Evolutionary conservation across 2,329 filamentous ascomycete genomes (phyloP), one percentile per base, ranked within the genome.

Genomic region (Penicillium fuscoglaucum): DNA sequence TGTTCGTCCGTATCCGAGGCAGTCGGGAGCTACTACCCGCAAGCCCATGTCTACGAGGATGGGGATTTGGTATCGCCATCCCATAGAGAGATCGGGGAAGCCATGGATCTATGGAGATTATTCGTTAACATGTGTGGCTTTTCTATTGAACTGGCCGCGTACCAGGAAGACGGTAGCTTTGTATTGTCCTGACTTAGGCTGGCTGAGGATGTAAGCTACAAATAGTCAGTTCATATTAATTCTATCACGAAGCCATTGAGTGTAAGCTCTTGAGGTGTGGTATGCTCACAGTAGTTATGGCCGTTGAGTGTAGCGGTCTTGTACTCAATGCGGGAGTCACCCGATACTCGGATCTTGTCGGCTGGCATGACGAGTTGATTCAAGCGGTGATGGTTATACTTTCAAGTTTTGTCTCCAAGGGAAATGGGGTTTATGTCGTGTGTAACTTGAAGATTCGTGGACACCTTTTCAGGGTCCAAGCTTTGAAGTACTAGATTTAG

Each of bases 41-140:
- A 93, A 84, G 24, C 88, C 89, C 57, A 91, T 80, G 6, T 87
- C 82, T 35, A 89, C 75, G 24, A 98, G 82, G 66, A 86, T 76
- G 0, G 93, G 92, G 59, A 97, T 89, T 75, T 97, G 93, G 76
- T 90, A 88, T 61, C 93, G 88, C 93, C 93, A 98, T 70, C 89
- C 91, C 70, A 92, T 87, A 9, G 86, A 85, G 19, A 95, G 76
- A 75, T 96, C 92, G 0, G 93, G 93, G 77, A 88, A 96, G 64
- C 93, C 93, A 75, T 92, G 89, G 70, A 90, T 79, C 81, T 83
- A 46, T 53, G 43, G 19, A 28, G 15, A n/a, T 26, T 26, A 15
- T 37, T 3, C 19, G 28, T 61, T 37, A 59, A 37, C 37, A 10
- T 41, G 24, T 51, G 31, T 28, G 21, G n/a, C 4, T 43, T 13